Conservation (phyloP, 441 rosid genomes). For the Geranium incanum region DNA sequence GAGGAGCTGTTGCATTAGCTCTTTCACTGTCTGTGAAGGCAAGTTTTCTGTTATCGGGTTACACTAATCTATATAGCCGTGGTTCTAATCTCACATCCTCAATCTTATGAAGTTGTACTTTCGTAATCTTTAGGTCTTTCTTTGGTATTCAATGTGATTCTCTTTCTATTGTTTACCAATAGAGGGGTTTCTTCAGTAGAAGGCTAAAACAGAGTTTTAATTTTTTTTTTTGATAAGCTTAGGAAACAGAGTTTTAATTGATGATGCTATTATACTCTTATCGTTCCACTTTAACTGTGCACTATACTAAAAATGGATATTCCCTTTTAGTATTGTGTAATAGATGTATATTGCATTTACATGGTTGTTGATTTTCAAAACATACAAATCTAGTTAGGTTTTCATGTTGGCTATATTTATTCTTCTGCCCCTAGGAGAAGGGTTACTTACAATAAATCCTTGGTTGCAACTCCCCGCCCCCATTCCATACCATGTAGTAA, state of each 20-base stretch:
- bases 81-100: conserved; percentile 4
- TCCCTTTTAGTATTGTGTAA: not conserved
- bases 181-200: not conserved
- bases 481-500: not conserved
- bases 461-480: not conserved
- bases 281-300: not conserved
- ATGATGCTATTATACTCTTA: not conserved
- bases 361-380: not conserved
- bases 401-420: not conserved
- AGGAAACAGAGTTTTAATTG: not conserved
- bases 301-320: not conserved
- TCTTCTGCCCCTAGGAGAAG: not conserved
- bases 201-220: not conserved
- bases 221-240: too few species aligned
- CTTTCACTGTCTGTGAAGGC: conserved; percentile 90
- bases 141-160: not conserved
- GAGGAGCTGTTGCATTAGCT: conserved; percentile 88
- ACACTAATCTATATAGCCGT: not conserved
- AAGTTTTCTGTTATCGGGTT: conserved; percentile 28
- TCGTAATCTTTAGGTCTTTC: not conserved
- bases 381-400: not conserved
- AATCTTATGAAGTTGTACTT: not conserved
- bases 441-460: not conserved
- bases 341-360: not conserved
- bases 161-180: not conserved